A percentile compares a stretch with the other conserved stretches of the same genome.
These are phyloP conservation scores for Phaseolus coccineus DNA, from an alignment of 331 rosid species.

Conservation along the genomic window DNA sequence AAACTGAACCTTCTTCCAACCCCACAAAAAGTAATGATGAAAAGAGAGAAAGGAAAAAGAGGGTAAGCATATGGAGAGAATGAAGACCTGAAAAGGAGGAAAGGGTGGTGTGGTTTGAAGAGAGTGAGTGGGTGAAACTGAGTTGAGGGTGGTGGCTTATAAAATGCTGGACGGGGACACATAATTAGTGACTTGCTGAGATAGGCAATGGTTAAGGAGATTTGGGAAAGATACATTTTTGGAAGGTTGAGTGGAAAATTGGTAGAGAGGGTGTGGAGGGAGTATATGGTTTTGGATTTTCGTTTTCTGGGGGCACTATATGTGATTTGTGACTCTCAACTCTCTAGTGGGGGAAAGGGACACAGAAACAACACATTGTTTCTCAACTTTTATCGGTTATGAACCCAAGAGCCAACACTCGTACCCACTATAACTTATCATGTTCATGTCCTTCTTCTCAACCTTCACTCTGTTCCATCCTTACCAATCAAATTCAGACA, in stretches of 20 bases:
- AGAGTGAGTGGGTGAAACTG: constrained; percentile 35
- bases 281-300: constrained; percentile 9
- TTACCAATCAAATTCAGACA: too few relatives aligned
- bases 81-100: constrained; percentile 40
- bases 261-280: background rate
- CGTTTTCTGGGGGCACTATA: background rate
- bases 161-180: constrained; percentile 5
- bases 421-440: too few relatives aligned
- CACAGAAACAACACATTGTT: background rate
- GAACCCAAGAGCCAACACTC: constrained; percentile 44
- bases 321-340: constrained; percentile 1
- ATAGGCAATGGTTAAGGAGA: constrained; percentile 27
- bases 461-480: too few relatives aligned
- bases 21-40: constrained; percentile 8
- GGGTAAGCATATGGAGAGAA: background rate
- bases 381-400: background rate
- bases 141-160: constrained; percentile 28
- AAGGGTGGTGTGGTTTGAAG: constrained; percentile 23
- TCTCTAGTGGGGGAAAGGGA: constrained; percentile 3
- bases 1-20: constrained; percentile 12
- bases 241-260: constrained; percentile 9
- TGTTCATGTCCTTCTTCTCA: too few relatives aligned
- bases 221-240: background rate
- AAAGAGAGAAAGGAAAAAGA: background rate
- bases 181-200: constrained; percentile 26